Base-by-base conservation (phyloP, 179 eudicot genomes). In the Camellia oleifera region DNA sequence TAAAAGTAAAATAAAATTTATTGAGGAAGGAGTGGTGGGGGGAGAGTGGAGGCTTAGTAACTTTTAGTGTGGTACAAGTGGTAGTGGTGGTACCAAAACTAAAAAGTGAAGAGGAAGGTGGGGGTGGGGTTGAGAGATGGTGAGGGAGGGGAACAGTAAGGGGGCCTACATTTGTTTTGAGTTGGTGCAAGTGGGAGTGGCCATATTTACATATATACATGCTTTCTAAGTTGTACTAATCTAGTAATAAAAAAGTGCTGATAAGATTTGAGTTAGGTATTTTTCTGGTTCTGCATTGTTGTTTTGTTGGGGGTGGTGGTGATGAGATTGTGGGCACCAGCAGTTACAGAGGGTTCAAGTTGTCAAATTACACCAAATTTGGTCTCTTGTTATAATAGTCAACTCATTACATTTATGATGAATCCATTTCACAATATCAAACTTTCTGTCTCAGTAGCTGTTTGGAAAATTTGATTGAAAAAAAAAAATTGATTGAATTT, bases 211-310 rank as follows among this genome's bases (percentile, higher is more conserved):
- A 48, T 32, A 32, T 32, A 32, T 32, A 32, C 40, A 32, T 32
- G 40, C 40, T 32, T 32, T 32, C 40, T 32, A 32, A 48, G 7
- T 65, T 13, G 52, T 68, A 5, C 48, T 42, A 68, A 13, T 20
- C 20, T n/a, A 9, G 4, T 50, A 23, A n/a, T 14, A 32, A n/a
- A 70, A 18, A 70, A 20, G 60, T 20, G 75, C 4, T 23, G 42
- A 72, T 73, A 73, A 53, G 61, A 52, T 72, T 18, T 45, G 44
- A 44, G 69, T 61, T 76, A 76, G 79, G 78, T 76, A 62, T 61
- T 76, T 76, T 76, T 45, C 57, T 62, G 70, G 70, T 66, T 48
- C 69, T 62, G 70, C 70, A 58, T 26, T 42, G 67, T 44, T 40
- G 66, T 68, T 68, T 20, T 52, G 40, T 32, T 32, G 40, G 40